Base-by-base conservation (phyloP, 306 rosid genomes). In the Cicer bijugum region DNA sequence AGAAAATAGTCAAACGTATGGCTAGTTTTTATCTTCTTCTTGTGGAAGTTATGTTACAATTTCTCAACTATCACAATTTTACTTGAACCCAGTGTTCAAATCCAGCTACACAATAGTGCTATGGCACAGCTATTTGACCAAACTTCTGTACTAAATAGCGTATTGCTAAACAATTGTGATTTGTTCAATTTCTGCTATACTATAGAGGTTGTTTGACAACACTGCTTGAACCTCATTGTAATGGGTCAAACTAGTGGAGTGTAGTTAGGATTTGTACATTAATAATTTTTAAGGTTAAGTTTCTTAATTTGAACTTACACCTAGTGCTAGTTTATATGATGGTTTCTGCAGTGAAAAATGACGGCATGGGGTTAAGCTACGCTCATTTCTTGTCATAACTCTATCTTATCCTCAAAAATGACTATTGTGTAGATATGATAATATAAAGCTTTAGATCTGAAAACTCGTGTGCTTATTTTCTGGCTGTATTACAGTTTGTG, bases 391-490 rank as follows among this genome's bases (percentile, higher is more conserved):
- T 33, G 53, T 66, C 75, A 66, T 17, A 4, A 50, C 11, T 6
- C 9, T 57, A 47, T 62, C 46, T 52, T 72, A 28, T 60, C 40
- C 66, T 48, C 9, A 16, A 43, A 42, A 51, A 39, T 5, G 67
- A 52, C 67, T 48, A 43, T 15, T 45, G 38, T 45, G 38, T 74
- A 52, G 66, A 79, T 71, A 75, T 74, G 75, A 20, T 64, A 10
- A 20, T 64, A 12, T 55, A 69, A 44, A 62, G 9, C 19, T 75
- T 38, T 60, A 56, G 66, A 80, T 55, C 12, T 66, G n/a, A 56
- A 28, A 52, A 60, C 52, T 66, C 44, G 17, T 12, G 16, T 72
- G 37, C 45, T 63, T 48, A 61, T 71, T 58, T 67, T 76, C 17
- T 61, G 68, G 45, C 9, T 66, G 33, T 59, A 33, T 33, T 75